A percentile compares a stretch with the other conserved stretches of the same genome.
Evolutionary conservation across 2,329 filamentous ascomycete genomes (phyloP).

Genomic region (Curvularia eragrostidis): DNA sequence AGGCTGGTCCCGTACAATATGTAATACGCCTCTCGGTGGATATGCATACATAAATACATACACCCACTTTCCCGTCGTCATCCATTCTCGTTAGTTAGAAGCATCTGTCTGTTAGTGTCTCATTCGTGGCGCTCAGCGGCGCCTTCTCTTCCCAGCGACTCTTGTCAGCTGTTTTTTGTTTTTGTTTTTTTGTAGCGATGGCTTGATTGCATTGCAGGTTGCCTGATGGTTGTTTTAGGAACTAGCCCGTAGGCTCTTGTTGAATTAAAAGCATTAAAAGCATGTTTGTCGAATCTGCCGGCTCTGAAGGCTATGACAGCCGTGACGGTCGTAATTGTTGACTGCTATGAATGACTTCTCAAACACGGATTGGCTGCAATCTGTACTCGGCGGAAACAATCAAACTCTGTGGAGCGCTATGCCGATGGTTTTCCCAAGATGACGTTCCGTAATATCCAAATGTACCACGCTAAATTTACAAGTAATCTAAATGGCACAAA

Average conservation of each 20-base stretch:
- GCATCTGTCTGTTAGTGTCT: conserved; percentile 9
- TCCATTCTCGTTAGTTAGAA: conserved; percentile 13
- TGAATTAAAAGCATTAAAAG: conserved; percentile 7
- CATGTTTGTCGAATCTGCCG: neutral
- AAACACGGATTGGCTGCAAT: conserved; percentile 5
- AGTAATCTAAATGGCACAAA: conserved; percentile 17
- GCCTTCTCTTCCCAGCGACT: conserved; percentile 16
- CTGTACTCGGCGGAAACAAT: conserved; percentile 2
- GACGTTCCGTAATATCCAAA: conserved; percentile 14
- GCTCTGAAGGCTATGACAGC: neutral
- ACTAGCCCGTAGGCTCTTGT: conserved; percentile 5
- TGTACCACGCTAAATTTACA: conserved; percentile 16
- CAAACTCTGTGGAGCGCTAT: conserved; percentile 1
- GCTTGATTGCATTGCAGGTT: conserved; percentile 12
- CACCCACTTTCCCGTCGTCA: conserved; percentile 11
- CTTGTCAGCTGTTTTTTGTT: conserved; percentile 2
- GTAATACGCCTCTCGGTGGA: conserved; percentile 27
- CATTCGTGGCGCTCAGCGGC: conserved; percentile 11
- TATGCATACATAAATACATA: conserved; percentile 21
- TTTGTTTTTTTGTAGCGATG: conserved; percentile 12
- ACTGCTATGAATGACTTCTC: neutral
- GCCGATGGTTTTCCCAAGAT: conserved; percentile 1
- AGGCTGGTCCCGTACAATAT: conserved; percentile 26
- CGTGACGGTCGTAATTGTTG: neutral
- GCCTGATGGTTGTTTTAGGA: conserved; percentile 9